Evolutionary conservation across 2,329 filamentous ascomycete species (phyloP).

Genomic region (Colletotrichum truncatum): DNA sequence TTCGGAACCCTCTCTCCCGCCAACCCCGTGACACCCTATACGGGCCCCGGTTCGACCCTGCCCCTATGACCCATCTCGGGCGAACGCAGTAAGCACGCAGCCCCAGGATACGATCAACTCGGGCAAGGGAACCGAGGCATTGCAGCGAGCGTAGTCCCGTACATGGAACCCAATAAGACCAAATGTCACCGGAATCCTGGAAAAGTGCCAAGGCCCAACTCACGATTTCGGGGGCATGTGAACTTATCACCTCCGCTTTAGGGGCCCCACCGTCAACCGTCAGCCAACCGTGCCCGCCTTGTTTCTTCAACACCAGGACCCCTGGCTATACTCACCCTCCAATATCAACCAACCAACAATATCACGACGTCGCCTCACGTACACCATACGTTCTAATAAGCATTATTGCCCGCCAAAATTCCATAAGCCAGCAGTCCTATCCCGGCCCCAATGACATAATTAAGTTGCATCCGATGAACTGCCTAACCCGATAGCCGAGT

Average conservation of each 20-base stretch:
- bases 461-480: too few relatives aligned
- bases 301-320: background rate
- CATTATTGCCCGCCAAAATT: background rate
- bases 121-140: too few relatives aligned
- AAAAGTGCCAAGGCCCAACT: too few relatives aligned
- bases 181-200: too few relatives aligned
- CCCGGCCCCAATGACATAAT: background rate
- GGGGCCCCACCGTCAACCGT: background rate
- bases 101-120: too few relatives aligned
- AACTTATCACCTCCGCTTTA: background rate
- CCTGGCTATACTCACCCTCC: background rate
- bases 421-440: background rate
- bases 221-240: too few relatives aligned
- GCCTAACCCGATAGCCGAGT: slow-evolving; percentile 26
- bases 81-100: too few relatives aligned
- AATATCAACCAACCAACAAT: background rate
- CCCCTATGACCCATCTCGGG: background rate
- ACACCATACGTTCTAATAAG: slow-evolving; percentile 13
- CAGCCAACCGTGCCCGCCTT: background rate
- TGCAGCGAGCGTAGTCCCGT: too few relatives aligned
- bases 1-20: background rate
- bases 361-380: background rate
- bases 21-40: background rate
- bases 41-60: background rate
- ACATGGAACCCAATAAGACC: too few relatives aligned